Percentiles rank a stretch among this genome's conserved stretches.
Evolutionary conservation across 2,329 filamentous ascomycete species (phyloP).

Genomic region (Dichotomopilus funicola): DNA sequence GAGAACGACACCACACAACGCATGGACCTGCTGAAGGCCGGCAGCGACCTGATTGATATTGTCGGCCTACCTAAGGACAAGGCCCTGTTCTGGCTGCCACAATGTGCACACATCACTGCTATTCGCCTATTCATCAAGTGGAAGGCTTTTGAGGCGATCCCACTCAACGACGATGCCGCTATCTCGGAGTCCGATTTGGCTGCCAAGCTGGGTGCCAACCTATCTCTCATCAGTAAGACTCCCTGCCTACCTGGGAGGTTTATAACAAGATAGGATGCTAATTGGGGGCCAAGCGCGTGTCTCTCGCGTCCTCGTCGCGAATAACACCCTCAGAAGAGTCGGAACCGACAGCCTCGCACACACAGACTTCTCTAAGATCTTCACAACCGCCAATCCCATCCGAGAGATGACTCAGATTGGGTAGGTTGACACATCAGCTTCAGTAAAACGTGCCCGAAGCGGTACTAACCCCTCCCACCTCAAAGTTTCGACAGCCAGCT

Average conservation of each 20-base stretch:
- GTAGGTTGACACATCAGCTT: neutral
- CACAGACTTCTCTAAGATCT: constrained; percentile 20
- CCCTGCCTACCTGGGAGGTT: neutral
- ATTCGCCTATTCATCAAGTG: constrained; percentile 29
- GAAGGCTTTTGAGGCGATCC: constrained; percentile 30
- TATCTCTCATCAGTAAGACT: constrained; percentile 23
- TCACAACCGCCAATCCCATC: constrained; percentile 11
- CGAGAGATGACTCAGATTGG: constrained; percentile 12
- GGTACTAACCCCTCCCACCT: neutral
- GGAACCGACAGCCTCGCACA: constrained; percentile 22
- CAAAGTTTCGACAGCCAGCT: constrained; percentile 25
- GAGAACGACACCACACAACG: neutral
- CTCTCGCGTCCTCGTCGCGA: constrained; percentile 18
- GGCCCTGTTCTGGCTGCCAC: constrained; percentile 8
- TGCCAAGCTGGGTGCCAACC: constrained; percentile 24
- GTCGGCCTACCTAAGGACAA: constrained; percentile 15
- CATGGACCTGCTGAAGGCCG: constrained; percentile 6
- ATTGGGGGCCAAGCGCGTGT: constrained; percentile 17
- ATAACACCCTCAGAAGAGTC: constrained; percentile 18
- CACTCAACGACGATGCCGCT: constrained; percentile 15
- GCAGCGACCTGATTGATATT: constrained; percentile 5
- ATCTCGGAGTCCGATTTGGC: constrained; percentile 29
- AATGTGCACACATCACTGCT: constrained; percentile 17
- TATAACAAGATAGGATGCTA: neutral
- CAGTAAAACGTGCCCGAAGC: too few species aligned